Percentiles rank a stretch among this genome's conserved stretches.
Evolutionary conservation across 805 yeast genomes (phyloP).

Genomic region (Monosporozyma solicola): DNA sequence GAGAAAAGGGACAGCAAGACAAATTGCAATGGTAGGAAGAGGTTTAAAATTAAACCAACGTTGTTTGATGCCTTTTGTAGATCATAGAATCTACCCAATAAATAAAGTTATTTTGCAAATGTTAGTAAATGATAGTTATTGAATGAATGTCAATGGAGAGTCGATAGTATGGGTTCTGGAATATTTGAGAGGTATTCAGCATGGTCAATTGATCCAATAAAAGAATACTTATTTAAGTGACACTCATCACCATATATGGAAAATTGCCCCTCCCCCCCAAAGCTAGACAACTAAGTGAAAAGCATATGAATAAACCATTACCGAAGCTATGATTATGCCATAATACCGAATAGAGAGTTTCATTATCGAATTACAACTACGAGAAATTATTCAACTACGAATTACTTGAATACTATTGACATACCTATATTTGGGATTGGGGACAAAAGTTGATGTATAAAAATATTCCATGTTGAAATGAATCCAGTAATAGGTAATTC

Average conservation of each 20-base stretch:
- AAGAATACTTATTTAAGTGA: conserved; percentile 3
- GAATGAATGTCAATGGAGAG: conserved; percentile 29
- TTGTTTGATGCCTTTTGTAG: too few relatives aligned
- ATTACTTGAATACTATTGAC: conserved; percentile 22
- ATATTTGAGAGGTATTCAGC: conserved; percentile 31
- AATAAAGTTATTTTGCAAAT: not conserved
- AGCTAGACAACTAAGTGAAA: not conserved
- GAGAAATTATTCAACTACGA: not conserved
- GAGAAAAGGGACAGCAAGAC: too few relatives aligned
- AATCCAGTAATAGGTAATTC: conserved; percentile 41
- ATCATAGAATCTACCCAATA: not conserved
- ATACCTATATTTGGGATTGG: conserved; percentile 20
- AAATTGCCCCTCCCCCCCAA: too few relatives aligned
- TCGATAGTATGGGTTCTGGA: conserved; percentile 40
- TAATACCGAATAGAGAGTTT: conserved; percentile 36
- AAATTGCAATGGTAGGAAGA: too few relatives aligned
- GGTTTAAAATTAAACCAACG: too few relatives aligned
- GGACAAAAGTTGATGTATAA: conserved; percentile 55
- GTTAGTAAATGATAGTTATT: conserved; percentile 29
- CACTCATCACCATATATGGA: not conserved
- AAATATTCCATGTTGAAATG: conserved; percentile 45
- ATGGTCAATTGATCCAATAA: conserved; percentile 18
- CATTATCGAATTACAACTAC: conserved; percentile 16
- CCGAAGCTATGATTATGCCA: conserved; percentile 48
- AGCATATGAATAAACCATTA: conserved; percentile 38